phyloP scores from a whole-genome alignment of 1,284 basidiomycete genomes.

The Cystobasidiaceae sp. region DNA sequence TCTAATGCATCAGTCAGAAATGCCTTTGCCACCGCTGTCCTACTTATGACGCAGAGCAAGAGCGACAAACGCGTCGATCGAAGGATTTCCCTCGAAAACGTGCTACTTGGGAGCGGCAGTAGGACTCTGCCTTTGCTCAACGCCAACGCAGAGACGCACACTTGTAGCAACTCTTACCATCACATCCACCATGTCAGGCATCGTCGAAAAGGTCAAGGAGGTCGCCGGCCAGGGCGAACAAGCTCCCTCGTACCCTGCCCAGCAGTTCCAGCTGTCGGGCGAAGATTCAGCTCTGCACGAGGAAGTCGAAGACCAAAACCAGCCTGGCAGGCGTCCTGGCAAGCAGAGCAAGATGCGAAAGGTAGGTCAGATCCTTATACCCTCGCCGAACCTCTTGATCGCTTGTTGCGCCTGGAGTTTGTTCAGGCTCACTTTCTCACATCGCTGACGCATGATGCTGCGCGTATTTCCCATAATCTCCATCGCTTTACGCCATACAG shows the following conservation, averaged over 20 bases:
- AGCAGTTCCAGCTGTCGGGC: constrained; percentile 20
- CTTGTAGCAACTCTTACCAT: not conserved
- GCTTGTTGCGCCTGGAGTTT: not conserved
- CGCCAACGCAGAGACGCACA: too few species aligned
- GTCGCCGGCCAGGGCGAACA: constrained; percentile 6
- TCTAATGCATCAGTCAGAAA: too few species aligned
- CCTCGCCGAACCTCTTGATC: not conserved
- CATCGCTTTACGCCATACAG: not conserved
- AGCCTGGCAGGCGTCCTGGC: constrained; percentile 29
- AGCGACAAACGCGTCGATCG: too few species aligned
- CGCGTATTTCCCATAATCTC: not conserved
- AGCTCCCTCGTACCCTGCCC: not conserved
- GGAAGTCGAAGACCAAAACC: constrained; percentile 23
- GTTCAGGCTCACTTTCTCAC: not conserved
- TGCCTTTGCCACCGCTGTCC: too few species aligned
- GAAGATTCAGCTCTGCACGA: constrained; percentile 18
- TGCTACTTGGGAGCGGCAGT: too few species aligned
- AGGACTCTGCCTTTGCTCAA: too few species aligned
- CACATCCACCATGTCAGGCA: constrained; percentile 8
- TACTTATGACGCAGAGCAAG: too few species aligned
- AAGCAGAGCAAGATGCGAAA: constrained; percentile 18
- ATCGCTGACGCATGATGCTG: not conserved
- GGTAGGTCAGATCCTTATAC: not conserved
- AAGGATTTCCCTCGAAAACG: too few species aligned
- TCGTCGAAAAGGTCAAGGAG: constrained; percentile 23